Conservation (phyloP, 2,329 filamentous ascomycete species). For the Colletotrichum tropicale region DNA sequence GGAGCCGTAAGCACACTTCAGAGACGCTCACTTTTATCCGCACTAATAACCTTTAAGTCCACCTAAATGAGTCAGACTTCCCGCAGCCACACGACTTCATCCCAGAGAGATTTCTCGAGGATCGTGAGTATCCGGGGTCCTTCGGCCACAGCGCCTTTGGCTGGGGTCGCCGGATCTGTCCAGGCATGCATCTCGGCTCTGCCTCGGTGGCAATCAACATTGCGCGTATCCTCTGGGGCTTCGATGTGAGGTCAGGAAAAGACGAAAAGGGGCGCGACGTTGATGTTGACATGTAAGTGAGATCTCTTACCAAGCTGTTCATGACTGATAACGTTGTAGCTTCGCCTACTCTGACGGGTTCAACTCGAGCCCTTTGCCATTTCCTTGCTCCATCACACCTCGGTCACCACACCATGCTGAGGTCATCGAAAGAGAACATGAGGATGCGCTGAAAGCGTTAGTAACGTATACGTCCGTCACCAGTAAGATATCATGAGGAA, state of each 20-base stretch:
- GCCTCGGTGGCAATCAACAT: slow-evolving; percentile 52
- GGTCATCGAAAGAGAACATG: slow-evolving; percentile 35
- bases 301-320: not conserved
- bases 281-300: slow-evolving; percentile 43
- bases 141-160: slow-evolving; percentile 46
- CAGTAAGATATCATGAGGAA: slow-evolving; percentile 24
- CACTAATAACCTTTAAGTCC: slow-evolving; percentile 27
- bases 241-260: slow-evolving; percentile 36
- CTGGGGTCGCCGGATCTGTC: slow-evolving; percentile 46
- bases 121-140: slow-evolving; percentile 38
- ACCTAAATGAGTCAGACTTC: slow-evolving; percentile 45
- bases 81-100: slow-evolving; percentile 42
- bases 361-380: slow-evolving; percentile 45
- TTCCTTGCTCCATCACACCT: slow-evolving; percentile 41
- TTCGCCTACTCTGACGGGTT: slow-evolving; percentile 47
- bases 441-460: slow-evolving; percentile 27
- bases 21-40: not conserved
- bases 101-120: slow-evolving; percentile 38
- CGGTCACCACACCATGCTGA: slow-evolving; percentile 34
- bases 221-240: slow-evolving; percentile 58
- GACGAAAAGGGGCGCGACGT: slow-evolving; percentile 23
- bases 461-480: slow-evolving; percentile 26
- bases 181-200: slow-evolving; percentile 55
- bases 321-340: slow-evolving; percentile 22
- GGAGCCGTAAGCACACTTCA: slow-evolving; percentile 39